A percentile compares a stretch with the other conserved stretches of the same genome.
Evolutionary conservation across 345 rosid genomes (phyloP).

Genomic region (Citrus hindsii): DNA sequence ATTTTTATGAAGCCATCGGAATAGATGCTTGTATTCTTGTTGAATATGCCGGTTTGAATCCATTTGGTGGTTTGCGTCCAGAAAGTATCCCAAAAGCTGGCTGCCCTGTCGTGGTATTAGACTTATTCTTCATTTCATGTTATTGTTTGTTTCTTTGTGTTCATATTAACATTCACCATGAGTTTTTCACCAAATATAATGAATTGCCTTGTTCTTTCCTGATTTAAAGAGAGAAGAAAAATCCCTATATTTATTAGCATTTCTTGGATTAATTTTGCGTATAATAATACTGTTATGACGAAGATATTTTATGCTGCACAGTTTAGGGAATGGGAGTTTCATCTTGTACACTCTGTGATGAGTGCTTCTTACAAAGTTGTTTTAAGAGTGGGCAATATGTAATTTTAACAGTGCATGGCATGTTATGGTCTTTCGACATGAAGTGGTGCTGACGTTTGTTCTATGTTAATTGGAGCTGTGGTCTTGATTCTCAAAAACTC

Average conservation of each 20-base stretch:
- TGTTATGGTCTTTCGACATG: not conserved
- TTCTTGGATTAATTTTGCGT: not conserved
- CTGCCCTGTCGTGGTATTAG: conserved; percentile 84
- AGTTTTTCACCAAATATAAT: not conserved
- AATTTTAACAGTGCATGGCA: not conserved
- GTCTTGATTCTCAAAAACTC: not conserved
- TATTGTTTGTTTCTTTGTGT: not conserved
- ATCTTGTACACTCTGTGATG: not conserved
- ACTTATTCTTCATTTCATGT: not conserved
- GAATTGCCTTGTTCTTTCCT: not conserved
- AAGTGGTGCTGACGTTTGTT: not conserved
- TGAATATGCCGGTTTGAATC: conserved; percentile 95
- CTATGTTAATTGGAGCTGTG: not conserved
- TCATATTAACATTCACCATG: not conserved
- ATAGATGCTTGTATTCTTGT: conserved; percentile 96
- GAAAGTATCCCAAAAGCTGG: conserved; percentile 96
- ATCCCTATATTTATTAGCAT: not conserved
- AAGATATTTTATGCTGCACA: not conserved
- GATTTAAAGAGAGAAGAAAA: not conserved
- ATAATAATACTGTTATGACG: not conserved
- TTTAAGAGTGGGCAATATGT: not conserved
- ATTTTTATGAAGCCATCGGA: conserved; percentile 92
- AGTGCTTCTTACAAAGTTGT: not conserved
- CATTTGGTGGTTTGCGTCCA: conserved; percentile 86
- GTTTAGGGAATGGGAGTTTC: not conserved